Conservation (phyloP, 1,284 basidiomycete genomes). For the Sparassis latifolia region DNA sequence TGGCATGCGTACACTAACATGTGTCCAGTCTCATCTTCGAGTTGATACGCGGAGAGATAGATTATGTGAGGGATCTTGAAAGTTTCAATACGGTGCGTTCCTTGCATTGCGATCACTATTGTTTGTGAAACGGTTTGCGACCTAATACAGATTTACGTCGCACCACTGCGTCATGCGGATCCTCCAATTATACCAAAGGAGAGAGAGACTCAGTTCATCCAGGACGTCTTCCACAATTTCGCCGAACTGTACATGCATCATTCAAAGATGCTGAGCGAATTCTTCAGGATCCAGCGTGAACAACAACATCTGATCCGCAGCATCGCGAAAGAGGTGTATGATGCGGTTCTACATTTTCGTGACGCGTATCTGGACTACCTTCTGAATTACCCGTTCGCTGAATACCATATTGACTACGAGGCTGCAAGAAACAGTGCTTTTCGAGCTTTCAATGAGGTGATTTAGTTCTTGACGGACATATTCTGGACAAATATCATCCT, state of each 20-base stretch:
- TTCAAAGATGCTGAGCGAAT: constrained; percentile 67
- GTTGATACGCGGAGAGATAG: constrained; percentile 93
- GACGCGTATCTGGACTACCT: constrained; percentile 93
- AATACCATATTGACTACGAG: constrained; percentile 88
- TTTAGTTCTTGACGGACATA: background rate
- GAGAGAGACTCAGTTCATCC: constrained; percentile 73
- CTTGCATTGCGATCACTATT: background rate
- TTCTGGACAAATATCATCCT: constrained; percentile 1
- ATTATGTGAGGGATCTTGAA: constrained; percentile 90
- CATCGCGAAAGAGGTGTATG: constrained; percentile 82
- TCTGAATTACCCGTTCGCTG: constrained; percentile 91
- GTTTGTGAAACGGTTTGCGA: too few species aligned
- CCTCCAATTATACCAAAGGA: constrained; percentile 74
- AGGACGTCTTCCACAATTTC: constrained; percentile 92
- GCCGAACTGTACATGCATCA: constrained; percentile 74
- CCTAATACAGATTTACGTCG: constrained; percentile 67
- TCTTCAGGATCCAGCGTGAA: constrained; percentile 86
- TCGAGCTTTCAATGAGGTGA: constrained; percentile 79
- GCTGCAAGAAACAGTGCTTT: constrained; percentile 76
- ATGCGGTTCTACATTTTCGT: constrained; percentile 88
- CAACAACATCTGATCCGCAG: constrained; percentile 82
- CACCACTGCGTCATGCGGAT: constrained; percentile 65
- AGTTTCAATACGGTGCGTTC: constrained; percentile 70
- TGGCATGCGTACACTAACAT: background rate
- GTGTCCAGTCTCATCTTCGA: constrained; percentile 81